These are phyloP conservation scores for rapeseed (Brassica napus) DNA, from an alignment of 345 rosid species.

Conservation along the genomic window Da-Ae NC_063437.1:16645001-16645500, in stretches of 20 bases:
- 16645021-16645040: not conserved
- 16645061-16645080: not conserved
- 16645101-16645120: slow-evolving; percentile 43
- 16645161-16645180: slow-evolving; percentile 79
- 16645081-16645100: slow-evolving; percentile 55
- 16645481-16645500: slow-evolving; percentile 95
- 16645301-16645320: slow-evolving; percentile 99
- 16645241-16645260: slow-evolving; percentile 96
- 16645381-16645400: not conserved
- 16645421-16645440: slow-evolving; percentile 60
- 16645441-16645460: slow-evolving; percentile 99
- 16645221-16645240: slow-evolving; percentile 77
- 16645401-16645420: not conserved
- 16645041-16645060: not conserved
- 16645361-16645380: slow-evolving; percentile 54
- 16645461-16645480: slow-evolving; percentile 96
- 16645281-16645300: slow-evolving; percentile 89
- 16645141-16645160: slow-evolving; percentile 76
- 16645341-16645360: slow-evolving; percentile 96
- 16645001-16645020: not conserved
- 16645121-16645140: slow-evolving; percentile 91
- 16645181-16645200: slow-evolving; percentile 39
- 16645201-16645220: slow-evolving; percentile 38
- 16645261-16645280: slow-evolving; percentile 96
- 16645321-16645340: slow-evolving; percentile 99